These are phyloP conservation scores for Candida tropicalis DNA, from an alignment of 1,139 yeast species.

Conservation along the genomic window DNA sequence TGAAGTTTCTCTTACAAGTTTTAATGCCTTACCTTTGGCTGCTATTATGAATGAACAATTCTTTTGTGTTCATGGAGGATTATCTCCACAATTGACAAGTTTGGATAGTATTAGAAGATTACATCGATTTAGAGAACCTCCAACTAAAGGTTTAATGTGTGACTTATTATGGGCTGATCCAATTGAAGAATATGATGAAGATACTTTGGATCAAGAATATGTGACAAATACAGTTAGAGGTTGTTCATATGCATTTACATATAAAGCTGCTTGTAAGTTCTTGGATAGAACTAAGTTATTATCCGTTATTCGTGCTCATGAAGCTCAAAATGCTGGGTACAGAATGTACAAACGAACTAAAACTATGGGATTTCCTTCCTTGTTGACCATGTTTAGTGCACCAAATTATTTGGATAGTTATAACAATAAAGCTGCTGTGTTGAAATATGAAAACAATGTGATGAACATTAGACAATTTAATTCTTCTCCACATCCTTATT, in stretches of 20 bases:
- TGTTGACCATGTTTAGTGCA: constrained; percentile 91
- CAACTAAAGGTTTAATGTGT: constrained; percentile 92
- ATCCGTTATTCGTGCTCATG: constrained; percentile 92
- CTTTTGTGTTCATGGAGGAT: constrained; percentile 97
- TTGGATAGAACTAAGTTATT: constrained; percentile 77
- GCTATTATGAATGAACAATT: constrained; percentile 95
- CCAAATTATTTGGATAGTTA: constrained; percentile 94
- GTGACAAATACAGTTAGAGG: constrained; percentile 79
- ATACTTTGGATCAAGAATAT: constrained; percentile 54
- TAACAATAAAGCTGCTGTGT: constrained; percentile 93
- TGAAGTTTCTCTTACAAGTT: constrained; percentile 75
- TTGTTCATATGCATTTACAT: constrained; percentile 89
- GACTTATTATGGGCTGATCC: constrained; percentile 98
- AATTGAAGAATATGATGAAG: constrained; percentile 82
- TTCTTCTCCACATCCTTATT: constrained; percentile 92
- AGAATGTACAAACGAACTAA: constrained; percentile 89
- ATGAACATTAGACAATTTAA: constrained; percentile 96
- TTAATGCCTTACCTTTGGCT: constrained; percentile 88
- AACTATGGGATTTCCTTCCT: constrained; percentile 88
- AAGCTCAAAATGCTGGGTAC: constrained; percentile 97
- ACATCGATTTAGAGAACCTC: constrained; percentile 89
- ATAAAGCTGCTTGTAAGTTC: constrained; percentile 80
- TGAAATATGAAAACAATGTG: constrained; percentile 86
- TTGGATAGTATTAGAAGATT: constrained; percentile 70
- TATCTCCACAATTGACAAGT: constrained; percentile 79